Evolutionary conservation across 192 early-diverging fungal genomes (phyloP).

Genomic region (Coemansia sp.): DNA sequence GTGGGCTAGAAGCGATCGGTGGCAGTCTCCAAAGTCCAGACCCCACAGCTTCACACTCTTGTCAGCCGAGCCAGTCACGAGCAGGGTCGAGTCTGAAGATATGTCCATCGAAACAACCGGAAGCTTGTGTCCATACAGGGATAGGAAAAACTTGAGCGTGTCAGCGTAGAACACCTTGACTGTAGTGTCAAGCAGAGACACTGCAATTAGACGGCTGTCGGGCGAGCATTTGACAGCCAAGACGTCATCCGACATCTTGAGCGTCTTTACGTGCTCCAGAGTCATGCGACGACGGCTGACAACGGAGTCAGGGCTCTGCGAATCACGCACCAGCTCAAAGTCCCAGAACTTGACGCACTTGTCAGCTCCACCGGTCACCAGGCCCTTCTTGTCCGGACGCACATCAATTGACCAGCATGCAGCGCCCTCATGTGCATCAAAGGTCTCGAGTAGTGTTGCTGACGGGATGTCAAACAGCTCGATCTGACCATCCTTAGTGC

Average conservation of each 20-base stretch:
- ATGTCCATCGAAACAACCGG: slow-evolving; percentile 99
- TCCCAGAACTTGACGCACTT: slow-evolving; percentile 98
- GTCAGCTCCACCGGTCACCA: slow-evolving; percentile 90
- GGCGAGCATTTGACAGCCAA: slow-evolving; percentile 82
- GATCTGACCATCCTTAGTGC: slow-evolving; percentile 88
- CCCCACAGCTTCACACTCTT: slow-evolving; percentile 99
- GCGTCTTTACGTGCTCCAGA: slow-evolving; percentile 80
- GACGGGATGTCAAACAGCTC: slow-evolving; percentile 90
- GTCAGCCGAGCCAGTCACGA: slow-evolving; percentile 94
- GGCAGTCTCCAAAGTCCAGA: slow-evolving; percentile 99
- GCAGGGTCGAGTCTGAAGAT: slow-evolving; percentile 85
- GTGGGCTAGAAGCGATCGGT: slow-evolving; percentile 90
- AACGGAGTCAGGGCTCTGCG: slow-evolving; percentile 17
- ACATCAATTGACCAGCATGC: slow-evolving; percentile 82
- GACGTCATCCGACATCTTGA: slow-evolving; percentile 94
- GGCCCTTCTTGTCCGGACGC: slow-evolving; percentile 79
- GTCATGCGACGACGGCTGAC: slow-evolving; percentile 62
- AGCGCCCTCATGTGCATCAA: slow-evolving; percentile 88
- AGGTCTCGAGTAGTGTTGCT: slow-evolving; percentile 76
- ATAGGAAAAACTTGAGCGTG: slow-evolving; percentile 95
- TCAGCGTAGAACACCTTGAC: slow-evolving; percentile 97
- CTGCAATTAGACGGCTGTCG: slow-evolving; percentile 83
- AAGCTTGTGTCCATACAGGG: slow-evolving; percentile 95
- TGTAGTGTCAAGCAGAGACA: slow-evolving; percentile 88
- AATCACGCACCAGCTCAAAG: slow-evolving; percentile 71